Base-by-base conservation (phyloP, 164 flowering plant species). In the Berberis thunbergii region DNA sequence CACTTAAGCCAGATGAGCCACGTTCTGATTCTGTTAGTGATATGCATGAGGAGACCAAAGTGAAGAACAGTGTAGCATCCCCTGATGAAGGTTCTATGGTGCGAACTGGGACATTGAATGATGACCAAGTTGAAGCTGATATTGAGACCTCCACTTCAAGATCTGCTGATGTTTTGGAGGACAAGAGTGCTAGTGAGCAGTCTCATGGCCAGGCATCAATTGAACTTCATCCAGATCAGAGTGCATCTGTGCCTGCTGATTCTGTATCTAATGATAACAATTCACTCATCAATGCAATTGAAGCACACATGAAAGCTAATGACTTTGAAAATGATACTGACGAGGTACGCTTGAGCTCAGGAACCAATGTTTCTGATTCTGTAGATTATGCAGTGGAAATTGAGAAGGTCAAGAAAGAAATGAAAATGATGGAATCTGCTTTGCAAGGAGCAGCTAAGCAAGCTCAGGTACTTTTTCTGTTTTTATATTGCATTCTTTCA, bases 401-500 rank as follows among this genome's bases (percentile, higher is more conserved):
- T 67, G 88, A 91, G 79, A 91, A 80, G 76, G 26, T 88, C 73
- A 89, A 76, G 80, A 79, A 49, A 71, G 97, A 95, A 69, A 82
- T 95, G 96, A 86, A 89, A 80, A 82, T 89, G 92, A 85, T 95
- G 97, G 99, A 95, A 80, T 77, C 84, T 72, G 92, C 99, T 74
- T 64, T 95, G 67, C 96, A 81, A 72, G 99, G 97, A 71, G 99
- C 99, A 69, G 99, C 99, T 53, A 88, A 85, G 77, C 99, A 95
- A 76, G 85, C 99, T 71, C 99, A 95, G 97, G 99, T 95, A 73
- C 64, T 49, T 59, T n/a, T 3, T 13, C 41, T 52, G 13, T 63
- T 75, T 60, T 49, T 59, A 6, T 65, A 42, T 65, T 7, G 10
- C 26, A n/a, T 52, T 49, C 63, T 52, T 11, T 11, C 13, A 52